Conservation (phyloP, 305 asterid genomes). For the Fraxinus paxiana region DNA sequence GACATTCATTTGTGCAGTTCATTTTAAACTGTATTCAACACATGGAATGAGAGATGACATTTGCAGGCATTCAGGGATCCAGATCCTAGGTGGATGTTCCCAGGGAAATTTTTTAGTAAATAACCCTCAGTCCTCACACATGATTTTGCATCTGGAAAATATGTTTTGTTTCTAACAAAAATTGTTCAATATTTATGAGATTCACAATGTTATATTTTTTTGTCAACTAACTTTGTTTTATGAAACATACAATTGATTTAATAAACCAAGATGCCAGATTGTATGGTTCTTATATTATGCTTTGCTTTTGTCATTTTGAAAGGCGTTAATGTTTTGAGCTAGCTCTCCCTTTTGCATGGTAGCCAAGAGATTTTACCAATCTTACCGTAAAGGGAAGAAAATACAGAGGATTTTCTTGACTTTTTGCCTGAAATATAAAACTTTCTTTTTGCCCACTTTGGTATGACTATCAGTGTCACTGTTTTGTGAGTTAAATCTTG, state of each 20-base stretch:
- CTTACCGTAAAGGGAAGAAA: background rate
- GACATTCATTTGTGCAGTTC: background rate
- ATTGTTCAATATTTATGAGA: background rate
- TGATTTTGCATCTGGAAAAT: background rate
- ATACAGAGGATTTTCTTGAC: background rate
- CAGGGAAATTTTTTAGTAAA: background rate
- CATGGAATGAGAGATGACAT: background rate
- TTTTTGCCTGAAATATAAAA: background rate
- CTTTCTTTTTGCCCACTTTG: background rate
- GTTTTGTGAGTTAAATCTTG: constrained; percentile 1
- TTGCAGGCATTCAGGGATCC: background rate
- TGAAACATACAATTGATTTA: background rate
- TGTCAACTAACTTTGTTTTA: background rate
- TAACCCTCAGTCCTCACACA: background rate
- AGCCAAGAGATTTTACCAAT: background rate
- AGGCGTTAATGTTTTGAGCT: background rate
- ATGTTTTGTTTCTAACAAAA: background rate
- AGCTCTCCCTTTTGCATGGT: constrained; percentile 3
- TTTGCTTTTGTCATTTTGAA: background rate
- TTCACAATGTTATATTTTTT: background rate
- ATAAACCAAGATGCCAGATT: background rate
- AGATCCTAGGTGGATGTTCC: background rate
- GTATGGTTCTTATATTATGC: background rate
- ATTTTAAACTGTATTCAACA: background rate
- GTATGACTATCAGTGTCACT: background rate